A percentile compares a stretch with the other conserved stretches of the same genome.
These are phyloP conservation scores for Ophiostoma montium DNA, from an alignment of 2,329 filamentous ascomycete genomes.

Conservation along the genomic window DNA sequence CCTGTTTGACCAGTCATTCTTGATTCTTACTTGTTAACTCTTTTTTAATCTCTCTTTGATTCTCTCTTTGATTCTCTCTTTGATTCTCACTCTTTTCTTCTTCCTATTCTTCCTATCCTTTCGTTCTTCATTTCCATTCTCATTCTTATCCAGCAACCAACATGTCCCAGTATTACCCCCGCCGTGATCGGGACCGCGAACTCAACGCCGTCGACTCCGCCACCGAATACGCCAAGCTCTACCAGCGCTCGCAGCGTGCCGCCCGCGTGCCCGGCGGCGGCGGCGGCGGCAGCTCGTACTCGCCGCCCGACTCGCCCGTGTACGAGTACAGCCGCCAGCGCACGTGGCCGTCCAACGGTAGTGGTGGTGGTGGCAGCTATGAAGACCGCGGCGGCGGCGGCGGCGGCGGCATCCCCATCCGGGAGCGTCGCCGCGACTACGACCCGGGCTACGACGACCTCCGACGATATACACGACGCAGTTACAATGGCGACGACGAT, in stretches of 20 bases:
- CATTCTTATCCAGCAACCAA: too few species aligned
- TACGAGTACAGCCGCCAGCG: slow-evolving; percentile 10
- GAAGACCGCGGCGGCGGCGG: too few species aligned
- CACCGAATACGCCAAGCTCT: slow-evolving; percentile 8
- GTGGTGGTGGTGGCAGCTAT: slow-evolving; percentile 6
- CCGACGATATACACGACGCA: background rate
- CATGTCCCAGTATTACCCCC: slow-evolving; percentile 6
- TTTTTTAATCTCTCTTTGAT: background rate
- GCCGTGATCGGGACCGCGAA: slow-evolving; percentile 2
- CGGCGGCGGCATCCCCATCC: slow-evolving; percentile 7
- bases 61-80: background rate
- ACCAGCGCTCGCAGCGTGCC: slow-evolving; percentile 7
- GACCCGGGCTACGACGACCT: slow-evolving; percentile 2
- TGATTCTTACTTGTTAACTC: background rate
- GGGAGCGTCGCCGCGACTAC: background rate
- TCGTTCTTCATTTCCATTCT: background rate
- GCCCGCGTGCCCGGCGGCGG: too few species aligned
- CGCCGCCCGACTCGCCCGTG: slow-evolving; percentile 7
- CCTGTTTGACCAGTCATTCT: background rate
- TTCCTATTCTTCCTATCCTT: background rate
- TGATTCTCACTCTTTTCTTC: background rate
- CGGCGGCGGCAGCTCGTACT: slow-evolving; percentile 6
- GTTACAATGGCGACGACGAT: background rate
- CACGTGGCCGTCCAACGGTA: background rate
- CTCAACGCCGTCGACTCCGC: slow-evolving; percentile 1